These are phyloP conservation scores for Eutrema salsugineum DNA, from an alignment of 441 rosid genomes.

Conservation along the genomic window DNA sequence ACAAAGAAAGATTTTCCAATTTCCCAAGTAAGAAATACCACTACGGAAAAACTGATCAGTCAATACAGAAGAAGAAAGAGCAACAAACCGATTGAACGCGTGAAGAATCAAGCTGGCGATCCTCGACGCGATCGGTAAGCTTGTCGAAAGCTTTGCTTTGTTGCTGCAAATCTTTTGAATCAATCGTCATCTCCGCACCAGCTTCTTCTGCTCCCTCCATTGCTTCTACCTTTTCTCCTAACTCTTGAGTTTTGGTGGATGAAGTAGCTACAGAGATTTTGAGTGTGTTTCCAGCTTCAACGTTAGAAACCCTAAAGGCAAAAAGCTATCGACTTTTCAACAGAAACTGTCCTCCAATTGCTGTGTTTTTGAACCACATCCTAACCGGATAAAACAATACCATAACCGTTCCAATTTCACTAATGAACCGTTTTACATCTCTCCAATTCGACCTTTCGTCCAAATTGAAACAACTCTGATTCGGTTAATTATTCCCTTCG, in stretches of 20 bases:
- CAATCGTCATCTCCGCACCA: slow-evolving; percentile 49
- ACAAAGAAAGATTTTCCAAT: not conserved
- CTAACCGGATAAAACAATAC: not conserved
- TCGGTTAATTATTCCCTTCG: not conserved
- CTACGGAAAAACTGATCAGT: not conserved
- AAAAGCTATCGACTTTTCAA: not conserved
- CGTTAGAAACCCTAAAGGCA: slow-evolving; percentile 20
- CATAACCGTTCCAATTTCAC: not conserved
- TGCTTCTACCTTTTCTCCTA: slow-evolving; percentile 10
- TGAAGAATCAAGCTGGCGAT: slow-evolving; percentile 91
- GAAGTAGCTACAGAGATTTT: not conserved
- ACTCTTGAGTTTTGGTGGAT: slow-evolving; percentile 13
- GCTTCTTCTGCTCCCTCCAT: slow-evolving; percentile 74
- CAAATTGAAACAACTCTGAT: not conserved
- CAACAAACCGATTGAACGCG: slow-evolving; percentile 77
- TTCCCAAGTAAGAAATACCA: not conserved
- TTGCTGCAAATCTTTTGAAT: slow-evolving; percentile 89
- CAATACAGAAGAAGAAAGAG: not conserved
- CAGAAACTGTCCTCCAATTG: not conserved
- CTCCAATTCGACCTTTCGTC: too few relatives aligned
- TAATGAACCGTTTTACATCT: not conserved
- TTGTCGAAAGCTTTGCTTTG: slow-evolving; percentile 95
- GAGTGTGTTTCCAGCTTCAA: slow-evolving; percentile 17
- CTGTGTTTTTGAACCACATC: not conserved
- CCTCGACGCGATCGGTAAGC: slow-evolving; percentile 93